A percentile compares a stretch with the other conserved stretches of the same genome.
Evolutionary conservation across 2,329 filamentous ascomycete species (phyloP).

Genomic region (Nemania sp.): DNA sequence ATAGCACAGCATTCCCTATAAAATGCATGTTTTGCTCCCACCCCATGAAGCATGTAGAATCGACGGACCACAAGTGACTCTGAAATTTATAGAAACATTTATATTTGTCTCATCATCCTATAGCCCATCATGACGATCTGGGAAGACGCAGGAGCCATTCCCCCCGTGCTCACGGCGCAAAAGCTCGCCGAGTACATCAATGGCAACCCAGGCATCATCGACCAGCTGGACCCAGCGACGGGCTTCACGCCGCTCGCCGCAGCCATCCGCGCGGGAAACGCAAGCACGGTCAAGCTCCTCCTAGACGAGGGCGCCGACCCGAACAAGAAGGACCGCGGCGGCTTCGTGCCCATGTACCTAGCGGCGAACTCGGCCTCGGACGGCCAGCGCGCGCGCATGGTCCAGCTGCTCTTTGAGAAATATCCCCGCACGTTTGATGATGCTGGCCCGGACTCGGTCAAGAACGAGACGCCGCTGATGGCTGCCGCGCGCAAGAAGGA

Average conservation of each 20-base stretch:
- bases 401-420: conserved; percentile 24
- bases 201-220: conserved; percentile 8
- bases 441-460: not conserved
- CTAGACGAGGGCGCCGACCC: conserved; percentile 19
- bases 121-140: conserved; percentile 19
- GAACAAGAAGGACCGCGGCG: conserved; percentile 20
- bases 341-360: conserved; percentile 17
- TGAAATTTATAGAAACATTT: not conserved
- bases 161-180: conserved; percentile 3
- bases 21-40: not conserved
- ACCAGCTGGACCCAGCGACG: conserved; percentile 11
- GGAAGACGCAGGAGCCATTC: conserved; percentile 22
- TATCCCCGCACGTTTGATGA: conserved; percentile 20
- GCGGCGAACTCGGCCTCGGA: conserved; percentile 16
- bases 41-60: too few species aligned
- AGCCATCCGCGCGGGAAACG: conserved; percentile 17
- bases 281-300: conserved; percentile 21
- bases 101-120: not conserved
- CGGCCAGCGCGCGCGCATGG: conserved; percentile 13
- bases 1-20: not conserved
- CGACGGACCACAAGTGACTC: too few species aligned
- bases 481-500: conserved; percentile 18
- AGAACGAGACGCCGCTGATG: conserved; percentile 24
- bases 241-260: conserved; percentile 21
- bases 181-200: conserved; percentile 16